Evolutionary conservation across 495 filamentous ascomycete genomes (phyloP), one percentile per base, ranked within the genome.

Genomic region (Penicillium antarcticum): DNA sequence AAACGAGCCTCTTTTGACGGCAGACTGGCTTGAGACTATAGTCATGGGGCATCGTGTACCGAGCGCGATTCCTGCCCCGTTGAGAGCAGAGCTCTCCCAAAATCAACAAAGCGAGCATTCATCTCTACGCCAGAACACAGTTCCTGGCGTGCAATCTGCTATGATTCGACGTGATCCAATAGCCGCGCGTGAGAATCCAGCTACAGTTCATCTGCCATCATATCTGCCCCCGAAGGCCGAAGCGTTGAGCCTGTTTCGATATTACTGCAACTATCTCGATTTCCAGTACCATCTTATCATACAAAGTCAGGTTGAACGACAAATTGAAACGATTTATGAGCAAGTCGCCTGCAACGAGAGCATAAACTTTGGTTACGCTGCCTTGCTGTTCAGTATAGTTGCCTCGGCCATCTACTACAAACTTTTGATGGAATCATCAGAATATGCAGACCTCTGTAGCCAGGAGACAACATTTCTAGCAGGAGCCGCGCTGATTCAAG

Each of bases 211-310:
- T 17, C 52, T 71, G 12, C 38, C 53, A 0, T 53, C 55, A 0
- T 69, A 53, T 43, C 50, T 71, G 6, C 69, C 66, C 0, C 31
- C 60, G 1, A 55, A 68, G 35, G 12, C 52, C 10, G 65, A 70
- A 33, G 64, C 68, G 1, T 29, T 67, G 14, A 45, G 53, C 4
- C 62, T 73, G 0, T 65, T 76, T 32, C 53, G 60, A 7, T 75
- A 64, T 43, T 78, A 71, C 42, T 55, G 52, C 8, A 42, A 58
- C 17, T 63, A 70, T 33, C 60, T 76, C 12, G 59, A 71, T 45
- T 70, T 70, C 33, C 61, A 73, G 12, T 75, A 73, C 38, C 68
- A 73, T 52, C 45, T 75, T 23, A 58, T 76, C 4, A 61, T 74
- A 4, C 48, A 61, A 0, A 43, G 36, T 16, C 57, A 37, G 0